Evolutionary conservation across 208 protist genomes (phyloP).

Genomic region (Acanthamoeba triangularis): DNA sequence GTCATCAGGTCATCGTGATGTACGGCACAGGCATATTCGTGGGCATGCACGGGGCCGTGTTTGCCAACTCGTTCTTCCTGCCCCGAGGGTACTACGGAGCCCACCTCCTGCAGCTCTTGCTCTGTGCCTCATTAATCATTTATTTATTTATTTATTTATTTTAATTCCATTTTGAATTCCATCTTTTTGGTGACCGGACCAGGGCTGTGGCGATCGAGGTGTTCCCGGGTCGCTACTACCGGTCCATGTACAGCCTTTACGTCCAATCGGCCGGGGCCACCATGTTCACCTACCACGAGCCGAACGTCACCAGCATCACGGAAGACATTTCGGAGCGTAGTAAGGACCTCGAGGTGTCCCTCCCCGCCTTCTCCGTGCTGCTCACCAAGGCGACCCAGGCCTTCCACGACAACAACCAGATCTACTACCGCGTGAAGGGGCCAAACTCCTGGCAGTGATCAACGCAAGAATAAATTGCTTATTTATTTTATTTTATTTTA

Average conservation of each 20-base stretch:
- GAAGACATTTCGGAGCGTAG: background rate
- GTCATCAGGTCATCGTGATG: background rate
- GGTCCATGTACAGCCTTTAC: conserved; percentile 3
- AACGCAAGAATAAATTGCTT: background rate
- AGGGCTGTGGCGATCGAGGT: background rate
- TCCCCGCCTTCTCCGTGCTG: background rate
- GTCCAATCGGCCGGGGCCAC: background rate
- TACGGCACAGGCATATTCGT: background rate
- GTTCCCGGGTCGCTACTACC: background rate
- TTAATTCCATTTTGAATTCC: too few species aligned
- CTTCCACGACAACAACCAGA: background rate
- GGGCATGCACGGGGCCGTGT: background rate
- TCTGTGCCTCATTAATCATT: too few species aligned
- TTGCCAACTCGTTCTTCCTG: background rate
- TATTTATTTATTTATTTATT: background rate
- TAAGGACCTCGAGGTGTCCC: background rate
- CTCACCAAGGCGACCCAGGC: background rate
- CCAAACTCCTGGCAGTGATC: background rate
- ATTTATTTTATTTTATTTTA: too few species aligned
- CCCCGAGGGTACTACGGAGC: background rate
- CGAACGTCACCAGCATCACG: background rate
- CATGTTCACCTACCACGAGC: background rate
- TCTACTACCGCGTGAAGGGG: background rate
- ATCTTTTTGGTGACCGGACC: background rate
- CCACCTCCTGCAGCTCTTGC: background rate